Conservation (phyloP, 2,329 filamentous ascomycete species). For the Malbranchea cinnamomea region DNA sequence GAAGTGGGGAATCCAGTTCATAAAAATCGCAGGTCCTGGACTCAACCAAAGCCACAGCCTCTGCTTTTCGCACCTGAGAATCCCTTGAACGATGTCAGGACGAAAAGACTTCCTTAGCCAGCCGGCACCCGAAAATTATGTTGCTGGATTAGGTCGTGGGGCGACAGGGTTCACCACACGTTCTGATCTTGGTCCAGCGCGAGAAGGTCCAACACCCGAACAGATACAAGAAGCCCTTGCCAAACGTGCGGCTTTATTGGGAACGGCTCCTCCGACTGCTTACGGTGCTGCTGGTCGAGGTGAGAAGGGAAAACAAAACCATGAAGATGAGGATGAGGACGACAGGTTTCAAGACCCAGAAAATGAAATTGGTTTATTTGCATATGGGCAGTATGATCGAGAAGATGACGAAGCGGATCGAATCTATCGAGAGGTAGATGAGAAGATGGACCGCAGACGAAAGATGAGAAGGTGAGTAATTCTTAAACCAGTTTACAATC, state of each 20-base stretch:
- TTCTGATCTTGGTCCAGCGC: conserved; percentile 86
- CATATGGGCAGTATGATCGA: conserved; percentile 88
- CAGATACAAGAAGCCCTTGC: conserved; percentile 97
- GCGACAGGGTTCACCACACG: conserved; percentile 96
- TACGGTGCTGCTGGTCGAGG: conserved; percentile 51
- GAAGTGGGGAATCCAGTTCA: too few species aligned
- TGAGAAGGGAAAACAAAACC: conserved; percentile 44
- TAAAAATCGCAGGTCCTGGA: too few species aligned
- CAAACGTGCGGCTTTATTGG: conserved; percentile 75
- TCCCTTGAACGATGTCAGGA: conserved; percentile 38
- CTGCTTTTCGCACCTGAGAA: too few species aligned
- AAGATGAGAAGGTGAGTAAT: conserved; percentile 70
- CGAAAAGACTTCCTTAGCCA: conserved; percentile 80
- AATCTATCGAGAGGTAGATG: conserved; percentile 90
- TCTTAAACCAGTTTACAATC: conserved; percentile 10
- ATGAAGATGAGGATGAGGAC: conserved; percentile 57
- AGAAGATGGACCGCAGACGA: conserved; percentile 85
- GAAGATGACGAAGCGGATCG: conserved; percentile 96
- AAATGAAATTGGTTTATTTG: conserved; percentile 90
- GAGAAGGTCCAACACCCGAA: conserved; percentile 90
- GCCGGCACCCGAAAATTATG: conserved; percentile 72
- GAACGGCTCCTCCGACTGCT: conserved; percentile 53
- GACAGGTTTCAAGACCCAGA: conserved; percentile 89
- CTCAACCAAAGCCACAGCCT: too few species aligned
- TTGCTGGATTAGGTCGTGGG: conserved; percentile 91